A percentile compares a stretch with the other conserved stretches of the same genome.
phyloP scores from a whole-genome alignment of 1,139 yeast species.

The Diutina sp. region DNA sequence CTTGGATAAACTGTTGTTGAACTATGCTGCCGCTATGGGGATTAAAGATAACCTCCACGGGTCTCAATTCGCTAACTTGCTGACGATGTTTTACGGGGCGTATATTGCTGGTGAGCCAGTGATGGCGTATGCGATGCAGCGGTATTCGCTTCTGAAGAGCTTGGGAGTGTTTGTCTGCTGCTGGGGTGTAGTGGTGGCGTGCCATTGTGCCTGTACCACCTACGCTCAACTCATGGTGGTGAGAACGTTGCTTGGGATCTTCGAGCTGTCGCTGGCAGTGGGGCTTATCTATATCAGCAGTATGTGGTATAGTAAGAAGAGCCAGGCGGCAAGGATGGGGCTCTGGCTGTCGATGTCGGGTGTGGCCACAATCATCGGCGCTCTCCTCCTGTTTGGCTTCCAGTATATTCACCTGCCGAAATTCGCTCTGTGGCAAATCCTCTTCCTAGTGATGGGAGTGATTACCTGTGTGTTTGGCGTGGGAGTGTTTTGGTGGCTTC shows the following conservation, averaged over 20 bases:
- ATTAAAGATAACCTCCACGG: conserved; percentile 22
- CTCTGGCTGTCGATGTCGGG: not conserved
- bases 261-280: not conserved
- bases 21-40: conserved; percentile 42
- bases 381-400: conserved; percentile 1
- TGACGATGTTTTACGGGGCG: conserved; percentile 31
- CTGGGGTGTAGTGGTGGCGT: not conserved
- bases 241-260: conserved; percentile 23
- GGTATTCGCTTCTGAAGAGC: not conserved
- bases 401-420: conserved; percentile 2
- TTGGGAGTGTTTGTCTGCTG: not conserved
- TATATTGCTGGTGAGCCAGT: conserved; percentile 23
- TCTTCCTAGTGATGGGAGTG: conserved; percentile 24
- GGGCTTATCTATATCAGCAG: not conserved
- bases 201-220: conserved; percentile 7
- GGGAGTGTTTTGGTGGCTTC: conserved; percentile 12
- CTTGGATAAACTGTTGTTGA: conserved; percentile 29
- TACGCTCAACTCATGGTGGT: conserved; percentile 30
- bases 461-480: conserved; percentile 21
- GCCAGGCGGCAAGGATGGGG: not conserved
- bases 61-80: conserved; percentile 27
- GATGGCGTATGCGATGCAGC: conserved; percentile 1
- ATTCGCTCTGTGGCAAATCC: conserved; percentile 19
- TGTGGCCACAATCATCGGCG: not conserved
- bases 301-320: not conserved